These are phyloP conservation scores for Syzygium aqueum DNA, from an alignment of 345 rosid genomes.

Conservation along the genomic window DNA sequence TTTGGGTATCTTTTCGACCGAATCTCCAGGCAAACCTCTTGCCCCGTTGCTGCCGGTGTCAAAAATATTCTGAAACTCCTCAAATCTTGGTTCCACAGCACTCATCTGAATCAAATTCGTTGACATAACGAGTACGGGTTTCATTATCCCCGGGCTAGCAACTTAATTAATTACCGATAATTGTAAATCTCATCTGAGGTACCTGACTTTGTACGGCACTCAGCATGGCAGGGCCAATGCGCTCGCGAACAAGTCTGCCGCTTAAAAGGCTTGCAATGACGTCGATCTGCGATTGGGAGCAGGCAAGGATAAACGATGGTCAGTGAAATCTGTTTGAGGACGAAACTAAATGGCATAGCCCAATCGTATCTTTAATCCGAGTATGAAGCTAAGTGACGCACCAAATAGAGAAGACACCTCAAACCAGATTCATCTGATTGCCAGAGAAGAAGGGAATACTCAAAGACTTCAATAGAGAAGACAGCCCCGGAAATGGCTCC, in stretches of 20 bases:
- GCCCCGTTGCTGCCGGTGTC: slow-evolving; percentile 52
- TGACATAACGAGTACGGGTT: neutral
- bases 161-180: neutral
- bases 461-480: slow-evolving; percentile 96
- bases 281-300: slow-evolving; percentile 57
- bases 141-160: neutral
- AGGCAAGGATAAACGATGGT: neutral
- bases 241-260: slow-evolving; percentile 95
- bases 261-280: slow-evolving; percentile 95
- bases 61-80: slow-evolving; percentile 73
- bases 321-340: neutral
- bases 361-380: neutral
- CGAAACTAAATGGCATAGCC: neutral
- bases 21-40: slow-evolving; percentile 71
- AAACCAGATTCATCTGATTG: slow-evolving; percentile 88
- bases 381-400: slow-evolving; percentile 17
- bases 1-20: slow-evolving; percentile 76
- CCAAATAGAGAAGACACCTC: slow-evolving; percentile 91
- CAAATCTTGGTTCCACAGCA: slow-evolving; percentile 70
- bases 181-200: neutral
- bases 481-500: slow-evolving; percentile 99
- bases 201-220: slow-evolving; percentile 99
- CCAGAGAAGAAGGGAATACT: slow-evolving; percentile 94
- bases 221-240: slow-evolving; percentile 98
- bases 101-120: slow-evolving; percentile 58